Evolutionary conservation across 345 rosid genomes (phyloP).

Genomic region (Ceriops decandra): DNA sequence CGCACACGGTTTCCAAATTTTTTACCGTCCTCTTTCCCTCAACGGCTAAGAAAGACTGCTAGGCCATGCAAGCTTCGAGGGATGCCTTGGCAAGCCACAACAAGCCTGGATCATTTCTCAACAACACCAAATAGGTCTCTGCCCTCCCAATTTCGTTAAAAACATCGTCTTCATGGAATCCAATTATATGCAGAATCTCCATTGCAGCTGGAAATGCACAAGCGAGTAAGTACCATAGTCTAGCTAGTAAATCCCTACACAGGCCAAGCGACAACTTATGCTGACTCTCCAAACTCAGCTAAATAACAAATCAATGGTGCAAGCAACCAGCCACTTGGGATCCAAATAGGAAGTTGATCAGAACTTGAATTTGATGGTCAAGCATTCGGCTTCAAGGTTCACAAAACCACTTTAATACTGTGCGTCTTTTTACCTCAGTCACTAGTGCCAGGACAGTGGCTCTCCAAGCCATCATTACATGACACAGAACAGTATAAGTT

Average conservation of each 20-base stretch:
- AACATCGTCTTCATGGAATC: slow-evolving; percentile 66
- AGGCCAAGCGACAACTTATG: not conserved
- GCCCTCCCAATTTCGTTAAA: slow-evolving; percentile 43
- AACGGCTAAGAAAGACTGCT: slow-evolving; percentile 16
- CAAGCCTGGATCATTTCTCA: slow-evolving; percentile 84
- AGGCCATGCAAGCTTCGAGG: slow-evolving; percentile 50
- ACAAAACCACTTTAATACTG: no score
- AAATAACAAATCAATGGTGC: not conserved
- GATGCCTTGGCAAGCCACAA: slow-evolving; percentile 90
- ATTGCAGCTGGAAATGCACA: slow-evolving; percentile 58
- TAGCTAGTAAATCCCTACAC: not conserved
- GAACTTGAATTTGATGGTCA: not conserved
- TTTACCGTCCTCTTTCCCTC: not conserved
- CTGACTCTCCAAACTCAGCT: not conserved
- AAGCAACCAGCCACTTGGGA: not conserved
- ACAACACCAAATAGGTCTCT: slow-evolving; percentile 68
- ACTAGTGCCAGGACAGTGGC: no score
- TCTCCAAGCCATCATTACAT: no score
- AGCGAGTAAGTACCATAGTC: not conserved
- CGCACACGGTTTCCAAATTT: no score
- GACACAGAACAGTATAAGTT: no score
- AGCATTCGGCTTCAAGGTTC: no score
- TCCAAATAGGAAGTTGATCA: not conserved
- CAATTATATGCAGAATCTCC: slow-evolving; percentile 68
- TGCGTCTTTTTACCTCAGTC: no score